Conservation (phyloP, 345 rosid genomes). For the Camelina neglecta region DNA sequence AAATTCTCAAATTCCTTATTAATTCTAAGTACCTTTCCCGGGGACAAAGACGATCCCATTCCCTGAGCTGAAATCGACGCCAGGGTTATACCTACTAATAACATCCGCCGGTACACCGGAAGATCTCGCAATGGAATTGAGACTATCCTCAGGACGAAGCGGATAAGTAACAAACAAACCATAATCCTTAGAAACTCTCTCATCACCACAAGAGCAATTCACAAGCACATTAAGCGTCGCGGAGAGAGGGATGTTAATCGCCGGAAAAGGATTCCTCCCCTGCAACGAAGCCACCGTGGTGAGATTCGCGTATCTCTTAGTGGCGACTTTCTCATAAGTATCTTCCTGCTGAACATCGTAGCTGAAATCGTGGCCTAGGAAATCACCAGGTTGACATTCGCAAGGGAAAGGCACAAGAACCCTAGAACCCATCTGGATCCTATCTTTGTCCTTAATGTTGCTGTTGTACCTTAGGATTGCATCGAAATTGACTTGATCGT, state of each 20-base stretch:
- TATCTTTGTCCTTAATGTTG: constrained; percentile 48
- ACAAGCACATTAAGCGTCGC: constrained; percentile 60
- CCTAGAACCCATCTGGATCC: constrained; percentile 37
- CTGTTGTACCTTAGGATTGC: constrained; percentile 49
- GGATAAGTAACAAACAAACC: constrained; percentile 77
- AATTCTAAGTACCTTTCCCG: constrained; percentile 54
- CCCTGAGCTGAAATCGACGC: constrained; percentile 63
- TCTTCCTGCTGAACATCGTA: constrained; percentile 36
- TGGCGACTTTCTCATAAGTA: constrained; percentile 49
- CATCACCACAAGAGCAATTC: constrained; percentile 76
- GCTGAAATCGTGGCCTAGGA: constrained; percentile 58
- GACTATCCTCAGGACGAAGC: constrained; percentile 55
- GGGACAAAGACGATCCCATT: constrained; percentile 76
- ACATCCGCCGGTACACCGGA: constrained; percentile 44
- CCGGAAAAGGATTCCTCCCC: constrained; percentile 44
- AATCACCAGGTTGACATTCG: constrained; percentile 56
- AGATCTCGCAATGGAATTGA: constrained; percentile 50
- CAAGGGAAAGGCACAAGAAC: constrained; percentile 75
- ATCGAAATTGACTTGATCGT: constrained; percentile 16
- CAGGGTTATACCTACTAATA: constrained; percentile 64
- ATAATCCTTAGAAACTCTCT: constrained; percentile 51
- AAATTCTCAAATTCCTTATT: neutral
- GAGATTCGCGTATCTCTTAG: constrained; percentile 45
- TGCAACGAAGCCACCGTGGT: constrained; percentile 50
- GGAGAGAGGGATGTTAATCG: constrained; percentile 46